A percentile compares a stretch with the other conserved stretches of the same genome.
Conservation (phyloP, 495 filamentous ascomycete genomes). For the Lasiosphaeria miniovina region DNA sequence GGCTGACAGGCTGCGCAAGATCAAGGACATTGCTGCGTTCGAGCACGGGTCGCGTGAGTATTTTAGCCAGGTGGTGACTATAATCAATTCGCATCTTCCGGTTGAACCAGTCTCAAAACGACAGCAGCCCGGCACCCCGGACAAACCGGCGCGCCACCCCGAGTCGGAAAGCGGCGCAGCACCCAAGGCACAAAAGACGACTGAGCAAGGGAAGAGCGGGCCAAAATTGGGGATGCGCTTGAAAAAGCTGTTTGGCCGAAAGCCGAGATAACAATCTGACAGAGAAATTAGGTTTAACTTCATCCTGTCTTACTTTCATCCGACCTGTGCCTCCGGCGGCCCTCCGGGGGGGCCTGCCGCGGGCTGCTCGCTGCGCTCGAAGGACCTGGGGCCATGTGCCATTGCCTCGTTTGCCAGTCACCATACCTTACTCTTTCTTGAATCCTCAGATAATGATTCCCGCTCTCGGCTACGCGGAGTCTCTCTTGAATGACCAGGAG, state of each 20-base stretch:
- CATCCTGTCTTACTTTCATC: background rate
- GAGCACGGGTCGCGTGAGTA: background rate
- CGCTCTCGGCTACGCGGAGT: background rate
- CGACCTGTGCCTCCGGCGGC: background rate
- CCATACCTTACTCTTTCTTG: background rate
- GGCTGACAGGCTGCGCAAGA: background rate
- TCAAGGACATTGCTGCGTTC: background rate
- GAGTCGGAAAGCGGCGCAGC: background rate
- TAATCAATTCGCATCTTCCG: background rate
- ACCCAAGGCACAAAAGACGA: background rate
- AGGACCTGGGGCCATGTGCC: background rate
- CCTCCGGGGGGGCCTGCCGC: slow-evolving; percentile 6
- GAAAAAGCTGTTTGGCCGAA: background rate
- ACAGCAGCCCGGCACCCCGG: background rate
- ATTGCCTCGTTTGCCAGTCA: background rate
- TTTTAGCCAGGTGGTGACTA: background rate
- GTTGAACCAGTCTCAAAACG: background rate
- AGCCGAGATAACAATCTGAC: background rate
- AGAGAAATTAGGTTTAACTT: background rate
- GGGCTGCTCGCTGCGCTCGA: slow-evolving; percentile 1
- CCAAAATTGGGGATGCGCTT: background rate
- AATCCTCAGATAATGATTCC: background rate
- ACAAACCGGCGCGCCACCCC: background rate
- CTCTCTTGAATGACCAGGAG: background rate
- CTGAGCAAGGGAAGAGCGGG: background rate